Percentiles rank a stretch among this genome's conserved stretches.
Conservation (phyloP, 2,329 filamentous ascomycete genomes). For the Monosporascus sp. region DNA sequence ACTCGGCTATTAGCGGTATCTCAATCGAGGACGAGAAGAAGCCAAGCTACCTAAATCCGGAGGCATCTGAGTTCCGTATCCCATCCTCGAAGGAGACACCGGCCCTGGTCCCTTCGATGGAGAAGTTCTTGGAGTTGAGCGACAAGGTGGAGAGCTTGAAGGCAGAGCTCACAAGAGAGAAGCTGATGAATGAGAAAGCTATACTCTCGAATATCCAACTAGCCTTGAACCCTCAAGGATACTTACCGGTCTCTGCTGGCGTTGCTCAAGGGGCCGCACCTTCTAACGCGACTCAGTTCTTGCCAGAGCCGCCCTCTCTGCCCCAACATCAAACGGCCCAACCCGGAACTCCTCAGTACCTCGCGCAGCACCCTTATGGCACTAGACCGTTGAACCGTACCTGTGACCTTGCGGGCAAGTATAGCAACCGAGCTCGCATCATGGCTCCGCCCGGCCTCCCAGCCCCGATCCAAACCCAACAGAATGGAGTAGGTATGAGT, state of each 20-base stretch:
- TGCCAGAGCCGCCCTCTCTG: not conserved
- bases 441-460: not conserved
- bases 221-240: not conserved
- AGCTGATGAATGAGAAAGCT: not conserved
- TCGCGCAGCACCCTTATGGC: not conserved
- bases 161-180: not conserved
- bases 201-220: not conserved
- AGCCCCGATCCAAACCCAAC: not conserved
- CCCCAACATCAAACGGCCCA: not conserved
- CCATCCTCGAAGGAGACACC: not conserved
- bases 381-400: not conserved
- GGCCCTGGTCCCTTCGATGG: not conserved
- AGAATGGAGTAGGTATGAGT: not conserved
- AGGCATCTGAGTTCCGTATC: slow-evolving; percentile 19
- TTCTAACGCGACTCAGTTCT: not conserved
- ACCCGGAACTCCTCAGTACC: not conserved
- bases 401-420: not conserved
- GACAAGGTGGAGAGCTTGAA: not conserved
- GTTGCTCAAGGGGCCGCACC: too few relatives aligned
- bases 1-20: slow-evolving; percentile 13
- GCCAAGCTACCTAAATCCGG: slow-evolving; percentile 17
- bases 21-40: slow-evolving; percentile 5
- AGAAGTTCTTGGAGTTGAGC: not conserved
- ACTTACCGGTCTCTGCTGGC: too few relatives aligned
- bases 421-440: not conserved